Conservation (phyloP, 441 rosid species). For the Croton setiger region DNA sequence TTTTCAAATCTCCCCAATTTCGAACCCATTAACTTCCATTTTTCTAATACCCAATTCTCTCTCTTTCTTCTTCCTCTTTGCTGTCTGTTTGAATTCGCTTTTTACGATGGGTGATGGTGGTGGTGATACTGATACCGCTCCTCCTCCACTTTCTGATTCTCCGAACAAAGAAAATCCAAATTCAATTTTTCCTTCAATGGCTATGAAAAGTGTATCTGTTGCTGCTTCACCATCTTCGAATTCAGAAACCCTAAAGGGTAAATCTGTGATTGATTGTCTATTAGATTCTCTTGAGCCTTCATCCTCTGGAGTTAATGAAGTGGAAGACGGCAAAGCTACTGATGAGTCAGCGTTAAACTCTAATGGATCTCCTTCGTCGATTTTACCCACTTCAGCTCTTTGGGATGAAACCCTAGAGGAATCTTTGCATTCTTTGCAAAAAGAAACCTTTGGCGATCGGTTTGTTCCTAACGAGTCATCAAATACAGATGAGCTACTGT, state of each 20-base stretch:
- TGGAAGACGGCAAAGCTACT: background rate
- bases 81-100: too few relatives aligned
- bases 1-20: background rate
- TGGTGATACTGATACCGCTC: too few relatives aligned
- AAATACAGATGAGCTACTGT: background rate
- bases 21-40: background rate
- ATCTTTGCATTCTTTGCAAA: background rate
- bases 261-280: conserved; percentile 19
- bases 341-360: background rate
- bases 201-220: conserved; percentile 22
- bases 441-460: background rate
- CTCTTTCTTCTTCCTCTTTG: background rate
- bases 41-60: background rate
- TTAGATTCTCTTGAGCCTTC: conserved; percentile 1
- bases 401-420: too few relatives aligned
- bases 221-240: conserved; percentile 21
- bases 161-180: too few relatives aligned
- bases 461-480: background rate
- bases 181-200: conserved; percentile 9
- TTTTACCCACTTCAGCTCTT: too few relatives aligned
- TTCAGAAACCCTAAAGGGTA: conserved; percentile 20
- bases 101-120: too few relatives aligned
- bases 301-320: background rate
- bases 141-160: too few relatives aligned
- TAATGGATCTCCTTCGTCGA: too few relatives aligned